A percentile compares a stretch with the other conserved stretches of the same genome.
Evolutionary conservation across 768 basidiomycete species (phyloP).

Genomic region (Tulasnella sp.): DNA sequence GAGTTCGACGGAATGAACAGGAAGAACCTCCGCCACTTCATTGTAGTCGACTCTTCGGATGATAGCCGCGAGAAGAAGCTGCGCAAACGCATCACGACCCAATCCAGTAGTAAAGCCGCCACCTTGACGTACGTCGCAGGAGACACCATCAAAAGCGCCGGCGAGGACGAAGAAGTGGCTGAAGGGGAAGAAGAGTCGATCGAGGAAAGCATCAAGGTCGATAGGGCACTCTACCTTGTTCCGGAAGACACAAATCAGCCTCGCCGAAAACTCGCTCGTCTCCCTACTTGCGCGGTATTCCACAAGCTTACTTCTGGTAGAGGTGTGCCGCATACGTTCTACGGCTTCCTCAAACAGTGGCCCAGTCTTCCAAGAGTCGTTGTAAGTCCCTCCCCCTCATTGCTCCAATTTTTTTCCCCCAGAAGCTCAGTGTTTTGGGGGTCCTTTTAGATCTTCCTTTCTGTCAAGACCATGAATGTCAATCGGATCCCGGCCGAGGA

Average conservation of each 20-base stretch:
- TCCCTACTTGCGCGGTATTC: constrained; percentile 46
- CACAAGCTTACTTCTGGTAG: constrained; percentile 42
- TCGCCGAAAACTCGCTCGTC: constrained; percentile 27
- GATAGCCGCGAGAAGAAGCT: constrained; percentile 16
- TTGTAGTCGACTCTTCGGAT: constrained; percentile 26
- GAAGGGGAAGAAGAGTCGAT: constrained; percentile 15
- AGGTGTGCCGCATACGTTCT: constrained; percentile 55
- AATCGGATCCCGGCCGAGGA: constrained; percentile 39
- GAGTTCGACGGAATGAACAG: constrained; percentile 46
- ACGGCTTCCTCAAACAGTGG: constrained; percentile 54
- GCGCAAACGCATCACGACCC: not conserved
- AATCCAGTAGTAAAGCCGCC: not conserved
- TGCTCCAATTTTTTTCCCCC: not conserved
- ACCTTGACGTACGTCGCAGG: not conserved
- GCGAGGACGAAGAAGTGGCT: constrained; percentile 16
- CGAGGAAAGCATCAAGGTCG: constrained; percentile 14
- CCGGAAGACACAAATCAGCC: constrained; percentile 17
- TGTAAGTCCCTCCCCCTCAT: constrained; percentile 28
- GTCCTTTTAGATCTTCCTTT: constrained; percentile 45
- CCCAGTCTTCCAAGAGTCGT: constrained; percentile 56
- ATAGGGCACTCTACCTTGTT: constrained; percentile 21
- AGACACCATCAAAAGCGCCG: not conserved
- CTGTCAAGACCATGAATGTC: constrained; percentile 41
- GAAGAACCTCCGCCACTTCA: constrained; percentile 43
- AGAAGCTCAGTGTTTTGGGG: not conserved